phyloP scores from a whole-genome alignment of 305 asterid genomes.

The Fraxinus nigra region DNA sequence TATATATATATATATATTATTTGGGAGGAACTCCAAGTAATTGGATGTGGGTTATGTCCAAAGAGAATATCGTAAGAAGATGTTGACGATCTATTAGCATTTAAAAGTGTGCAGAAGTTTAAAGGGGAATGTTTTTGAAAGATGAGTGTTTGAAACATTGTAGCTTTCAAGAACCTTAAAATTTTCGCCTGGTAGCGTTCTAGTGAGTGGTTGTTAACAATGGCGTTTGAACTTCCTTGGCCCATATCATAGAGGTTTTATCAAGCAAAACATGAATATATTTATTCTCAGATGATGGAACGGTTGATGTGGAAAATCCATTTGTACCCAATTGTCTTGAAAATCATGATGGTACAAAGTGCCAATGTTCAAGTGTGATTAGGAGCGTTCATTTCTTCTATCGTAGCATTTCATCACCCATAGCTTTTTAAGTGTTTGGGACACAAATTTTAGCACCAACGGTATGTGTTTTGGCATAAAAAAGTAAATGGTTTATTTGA shows the following conservation, averaged over 20 bases:
- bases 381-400: neutral
- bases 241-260: neutral
- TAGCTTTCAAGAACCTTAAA: neutral
- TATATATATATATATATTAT: too few species aligned
- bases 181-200: neutral
- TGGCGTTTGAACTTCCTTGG: neutral
- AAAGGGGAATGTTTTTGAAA: neutral
- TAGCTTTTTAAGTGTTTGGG: neutral
- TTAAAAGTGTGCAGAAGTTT: neutral
- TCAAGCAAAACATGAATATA: neutral
- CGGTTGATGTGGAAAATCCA: neutral
- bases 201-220: neutral
- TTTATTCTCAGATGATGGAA: neutral
- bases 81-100: neutral
- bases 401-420: neutral
- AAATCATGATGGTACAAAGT: neutral
- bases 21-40: neutral
- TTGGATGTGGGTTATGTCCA: neutral
- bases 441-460: neutral
- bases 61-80: neutral
- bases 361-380: neutral
- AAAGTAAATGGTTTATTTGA: neutral
- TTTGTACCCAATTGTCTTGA: neutral
- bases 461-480: neutral
- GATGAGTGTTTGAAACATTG: neutral